These are phyloP conservation scores for Kockiozyma suomiensis DNA, from an alignment of 805 yeast species.

Conservation along the genomic window DNA sequence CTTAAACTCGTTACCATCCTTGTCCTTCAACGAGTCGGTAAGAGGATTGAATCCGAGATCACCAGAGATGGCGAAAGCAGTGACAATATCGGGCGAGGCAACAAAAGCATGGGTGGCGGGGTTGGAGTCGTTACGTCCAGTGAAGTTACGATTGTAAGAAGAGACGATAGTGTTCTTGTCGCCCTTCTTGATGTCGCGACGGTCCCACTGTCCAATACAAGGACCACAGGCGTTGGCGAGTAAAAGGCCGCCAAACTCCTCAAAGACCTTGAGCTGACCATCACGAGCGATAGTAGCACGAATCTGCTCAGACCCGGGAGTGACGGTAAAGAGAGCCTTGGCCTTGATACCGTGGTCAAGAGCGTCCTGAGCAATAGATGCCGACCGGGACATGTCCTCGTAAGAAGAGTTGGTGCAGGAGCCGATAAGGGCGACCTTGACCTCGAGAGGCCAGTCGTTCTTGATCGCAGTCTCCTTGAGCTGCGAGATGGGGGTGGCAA, in stretches of 20 bases:
- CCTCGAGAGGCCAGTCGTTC: constrained; percentile 83
- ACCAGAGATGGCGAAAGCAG: constrained; percentile 95
- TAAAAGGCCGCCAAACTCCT: constrained; percentile 85
- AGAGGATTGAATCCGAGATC: constrained; percentile 89
- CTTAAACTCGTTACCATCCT: constrained; percentile 71
- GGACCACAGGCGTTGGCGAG: constrained; percentile 99
- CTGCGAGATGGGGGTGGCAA: constrained; percentile 87
- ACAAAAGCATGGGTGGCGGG: constrained; percentile 96
- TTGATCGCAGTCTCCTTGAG: constrained; percentile 70
- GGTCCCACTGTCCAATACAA: constrained; percentile 99
- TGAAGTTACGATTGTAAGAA: constrained; percentile 96
- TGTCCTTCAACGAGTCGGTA: constrained; percentile 73
- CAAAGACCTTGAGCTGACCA: constrained; percentile 79
- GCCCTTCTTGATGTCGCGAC: constrained; percentile 64
- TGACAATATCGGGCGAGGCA: constrained; percentile 98
- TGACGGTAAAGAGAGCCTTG: constrained; percentile 87
- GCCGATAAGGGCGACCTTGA: constrained; percentile 93
- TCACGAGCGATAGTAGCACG: constrained; percentile 97
- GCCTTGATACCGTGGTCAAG: constrained; percentile 83
- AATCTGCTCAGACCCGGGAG: constrained; percentile 98
- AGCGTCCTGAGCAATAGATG: constrained; percentile 86
- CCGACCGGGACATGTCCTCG: constrained; percentile 98
- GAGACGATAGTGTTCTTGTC: constrained; percentile 82
- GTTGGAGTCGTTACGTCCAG: constrained; percentile 98
- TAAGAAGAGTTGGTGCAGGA: constrained; percentile 98